Percentiles rank a stretch among this genome's conserved stretches.
Conservation (phyloP, 495 filamentous ascomycete species). For the Penicillium ucsense region DNA sequence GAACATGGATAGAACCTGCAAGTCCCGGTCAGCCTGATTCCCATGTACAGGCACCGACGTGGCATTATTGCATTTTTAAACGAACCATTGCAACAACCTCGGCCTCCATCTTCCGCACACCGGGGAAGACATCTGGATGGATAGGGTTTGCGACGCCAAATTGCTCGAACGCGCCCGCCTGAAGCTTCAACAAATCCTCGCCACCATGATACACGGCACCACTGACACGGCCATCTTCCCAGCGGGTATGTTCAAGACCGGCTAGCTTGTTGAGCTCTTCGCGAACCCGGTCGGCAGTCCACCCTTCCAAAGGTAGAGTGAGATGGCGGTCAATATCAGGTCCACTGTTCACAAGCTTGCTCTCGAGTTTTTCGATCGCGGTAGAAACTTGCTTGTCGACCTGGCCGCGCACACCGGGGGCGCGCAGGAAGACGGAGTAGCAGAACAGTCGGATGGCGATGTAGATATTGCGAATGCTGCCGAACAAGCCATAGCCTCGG, state of each 20-base stretch:
- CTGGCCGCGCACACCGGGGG: slow-evolving; percentile 72
- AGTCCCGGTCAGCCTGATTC: not conserved
- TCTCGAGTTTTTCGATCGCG: slow-evolving; percentile 61
- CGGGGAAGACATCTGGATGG: slow-evolving; percentile 97
- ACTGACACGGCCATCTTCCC: slow-evolving; percentile 92
- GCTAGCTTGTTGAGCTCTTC: slow-evolving; percentile 71
- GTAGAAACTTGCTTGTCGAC: slow-evolving; percentile 68
- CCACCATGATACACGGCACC: slow-evolving; percentile 97
- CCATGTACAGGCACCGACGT: too few relatives aligned
- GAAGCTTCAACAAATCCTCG: slow-evolving; percentile 68
- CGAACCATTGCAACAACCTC: slow-evolving; percentile 87
- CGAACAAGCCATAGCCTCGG: slow-evolving; percentile 78
- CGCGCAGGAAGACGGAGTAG: slow-evolving; percentile 78
- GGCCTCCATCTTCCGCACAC: slow-evolving; percentile 98
- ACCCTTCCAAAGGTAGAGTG: slow-evolving; percentile 74
- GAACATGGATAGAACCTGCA: slow-evolving; percentile 70
- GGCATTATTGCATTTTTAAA: too few relatives aligned
- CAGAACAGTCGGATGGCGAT: slow-evolving; percentile 54
- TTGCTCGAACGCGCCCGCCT: slow-evolving; percentile 82
- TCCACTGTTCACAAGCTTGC: slow-evolving; percentile 67
- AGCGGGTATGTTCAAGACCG: slow-evolving; percentile 84
- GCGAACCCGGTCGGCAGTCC: slow-evolving; percentile 67
- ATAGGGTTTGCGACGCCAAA: slow-evolving; percentile 98
- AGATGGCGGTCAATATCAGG: slow-evolving; percentile 65
- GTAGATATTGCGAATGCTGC: slow-evolving; percentile 66